Evolutionary conservation across 2,329 filamentous ascomycete genomes (phyloP), one percentile per base, ranked within the genome.

Genomic region (Fusarium papillatum): DNA sequence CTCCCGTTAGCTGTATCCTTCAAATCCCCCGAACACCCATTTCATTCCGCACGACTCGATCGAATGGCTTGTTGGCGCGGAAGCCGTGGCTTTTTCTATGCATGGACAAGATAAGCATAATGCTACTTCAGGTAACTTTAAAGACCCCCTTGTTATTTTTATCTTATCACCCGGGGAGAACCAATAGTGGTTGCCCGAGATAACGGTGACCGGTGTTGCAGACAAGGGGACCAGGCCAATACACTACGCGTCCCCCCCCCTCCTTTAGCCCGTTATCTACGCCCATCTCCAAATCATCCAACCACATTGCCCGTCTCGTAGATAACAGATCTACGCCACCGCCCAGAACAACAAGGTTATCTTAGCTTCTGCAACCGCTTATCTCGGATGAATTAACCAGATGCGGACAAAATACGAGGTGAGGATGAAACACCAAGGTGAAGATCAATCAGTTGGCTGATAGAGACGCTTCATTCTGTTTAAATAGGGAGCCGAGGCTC

Each of bases 311-410:
- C 46, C 22, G 26, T 5, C 24, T 34, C 13, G 61, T 38, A 76
- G 73, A 76, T 75, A 75, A 75, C 65, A 48, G 43, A 66, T 67
- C 61, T 41, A 41, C 39, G 73, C 73, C 70, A 68, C 66, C 38
- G 19, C 19, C 6, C 53, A 31, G 6, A 31, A 31, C 57, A 55
- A 31, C 29, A 17, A 55, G n/a, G 43, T 73, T 76, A 71, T 75
- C 73, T 66, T 38, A 24, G 31, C 24, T 22, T 22, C 43, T 38
- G 17, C n/a, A 31, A 17, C 50, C 50, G 43, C 70, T 76, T 75
- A 75, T 75, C 73, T 73, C 73, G 73, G 46, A 17, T 55, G 14
- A 24, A 10, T 65, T 76, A 48, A 43, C 73, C 73, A 16, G 39
- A 75, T 76, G 62, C 13, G 55, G 73, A 10, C 53, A 71, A 55